phyloP scores from a whole-genome alignment of 2,329 filamentous ascomycete species.

The Periconia macrospinosa region DNA sequence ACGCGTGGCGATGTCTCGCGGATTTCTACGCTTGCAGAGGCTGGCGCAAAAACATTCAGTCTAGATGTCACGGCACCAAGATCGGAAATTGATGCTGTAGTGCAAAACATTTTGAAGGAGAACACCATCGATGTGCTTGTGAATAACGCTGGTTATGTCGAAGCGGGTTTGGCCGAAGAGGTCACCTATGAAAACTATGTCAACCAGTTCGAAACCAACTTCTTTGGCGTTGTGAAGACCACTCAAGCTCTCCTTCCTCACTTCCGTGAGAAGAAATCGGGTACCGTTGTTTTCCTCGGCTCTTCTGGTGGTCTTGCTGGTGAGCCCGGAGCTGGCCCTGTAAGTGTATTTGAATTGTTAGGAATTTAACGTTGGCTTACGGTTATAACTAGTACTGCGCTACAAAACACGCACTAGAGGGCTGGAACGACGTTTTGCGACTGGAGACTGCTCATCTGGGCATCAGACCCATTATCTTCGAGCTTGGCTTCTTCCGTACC shows the following conservation, averaged over 20 bases:
- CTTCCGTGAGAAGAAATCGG: conserved; percentile 39
- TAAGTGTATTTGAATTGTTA: background rate
- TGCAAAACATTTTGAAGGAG: conserved; percentile 35
- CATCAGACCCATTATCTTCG: conserved; percentile 39
- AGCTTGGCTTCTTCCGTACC: conserved; percentile 43
- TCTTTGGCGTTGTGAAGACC: conserved; percentile 40
- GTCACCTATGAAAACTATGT: conserved; percentile 12
- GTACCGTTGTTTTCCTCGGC: conserved; percentile 44
- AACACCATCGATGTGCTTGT: conserved; percentile 30
- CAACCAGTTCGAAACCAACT: conserved; percentile 43
- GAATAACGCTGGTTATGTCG: conserved; percentile 22
- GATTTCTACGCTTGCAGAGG: conserved; percentile 46
- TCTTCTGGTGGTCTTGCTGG: conserved; percentile 10
- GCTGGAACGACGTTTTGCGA: conserved; percentile 3
- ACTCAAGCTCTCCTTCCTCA: conserved; percentile 40
- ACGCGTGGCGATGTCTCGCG: conserved; percentile 44
- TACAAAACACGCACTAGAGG: conserved; percentile 13
- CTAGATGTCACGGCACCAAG: conserved; percentile 53
- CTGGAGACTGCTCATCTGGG: conserved; percentile 39
- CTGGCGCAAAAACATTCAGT: conserved; percentile 48
- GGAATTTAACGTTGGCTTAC: background rate
- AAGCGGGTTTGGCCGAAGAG: conserved; percentile 18
- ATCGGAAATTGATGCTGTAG: conserved; percentile 37
- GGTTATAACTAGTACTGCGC: conserved; percentile 6
- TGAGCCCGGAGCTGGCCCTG: conserved; percentile 15